A percentile compares a stretch with the other conserved stretches of the same genome.
These are phyloP conservation scores for Lecanicillium sp. DNA, from an alignment of 2,329 filamentous ascomycete species.

Conservation along the genomic window DNA sequence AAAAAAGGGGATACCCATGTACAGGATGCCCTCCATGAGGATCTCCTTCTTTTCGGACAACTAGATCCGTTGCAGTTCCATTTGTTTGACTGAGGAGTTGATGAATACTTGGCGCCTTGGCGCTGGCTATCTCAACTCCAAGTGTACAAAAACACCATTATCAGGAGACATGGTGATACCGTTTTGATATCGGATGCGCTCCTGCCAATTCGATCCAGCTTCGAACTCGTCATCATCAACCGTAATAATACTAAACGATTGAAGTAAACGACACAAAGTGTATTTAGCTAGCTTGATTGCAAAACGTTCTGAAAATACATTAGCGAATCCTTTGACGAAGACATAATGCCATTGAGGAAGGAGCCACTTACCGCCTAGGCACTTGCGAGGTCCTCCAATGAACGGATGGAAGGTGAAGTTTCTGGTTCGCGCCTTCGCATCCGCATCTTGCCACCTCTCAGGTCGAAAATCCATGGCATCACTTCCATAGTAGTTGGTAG, in stretches of 20 bases:
- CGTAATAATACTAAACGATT: constrained; percentile 10
- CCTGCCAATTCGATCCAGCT: constrained; percentile 9
- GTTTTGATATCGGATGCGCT: constrained; percentile 9
- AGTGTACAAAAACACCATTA: not conserved
- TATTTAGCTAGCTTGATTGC: constrained; percentile 14
- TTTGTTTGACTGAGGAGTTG: no score
- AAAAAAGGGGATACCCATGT: no score
- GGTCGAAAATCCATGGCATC: constrained; percentile 4
- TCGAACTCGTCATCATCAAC: not conserved
- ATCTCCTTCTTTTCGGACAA: no score
- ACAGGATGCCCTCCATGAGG: no score
- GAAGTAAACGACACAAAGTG: constrained; percentile 12
- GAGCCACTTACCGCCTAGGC: constrained; percentile 9
- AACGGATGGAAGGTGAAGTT: constrained; percentile 15
- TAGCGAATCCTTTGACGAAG: not conserved
- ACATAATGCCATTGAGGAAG: not conserved
- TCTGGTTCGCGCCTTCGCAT: not conserved
- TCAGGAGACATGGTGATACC: constrained; percentile 9
- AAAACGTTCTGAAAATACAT: constrained; percentile 11
- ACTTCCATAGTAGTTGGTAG: constrained; percentile 3
- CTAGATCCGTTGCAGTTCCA: no score
- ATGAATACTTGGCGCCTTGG: no score
- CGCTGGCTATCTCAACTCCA: not conserved
- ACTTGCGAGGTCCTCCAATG: constrained; percentile 14
- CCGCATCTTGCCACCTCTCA: constrained; percentile 1